Percentiles rank a stretch among this genome's conserved stretches.
Evolutionary conservation across 108 stramenopile genomes (phyloP).

Genomic region (Parietichytrium sp.): DNA sequence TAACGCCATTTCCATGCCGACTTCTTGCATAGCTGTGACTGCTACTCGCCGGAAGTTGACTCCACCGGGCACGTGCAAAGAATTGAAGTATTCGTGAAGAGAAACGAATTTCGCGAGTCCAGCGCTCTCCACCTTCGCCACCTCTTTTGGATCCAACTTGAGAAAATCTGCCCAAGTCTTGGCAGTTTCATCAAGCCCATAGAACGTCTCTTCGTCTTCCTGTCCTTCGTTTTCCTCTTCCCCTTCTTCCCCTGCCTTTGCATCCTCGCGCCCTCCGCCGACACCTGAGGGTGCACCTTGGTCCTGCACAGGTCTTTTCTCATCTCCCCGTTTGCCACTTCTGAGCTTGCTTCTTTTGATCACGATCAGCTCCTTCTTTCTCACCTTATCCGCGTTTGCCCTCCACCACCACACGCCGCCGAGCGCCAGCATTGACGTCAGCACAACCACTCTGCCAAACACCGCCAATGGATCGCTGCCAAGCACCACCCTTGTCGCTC

Average conservation of each 20-base stretch:
- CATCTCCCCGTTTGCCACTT: too few species aligned
- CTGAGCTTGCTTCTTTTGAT: background rate
- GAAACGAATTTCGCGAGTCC: background rate
- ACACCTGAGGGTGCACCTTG: background rate
- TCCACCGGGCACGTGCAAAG: constrained; percentile 9
- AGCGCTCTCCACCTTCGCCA: background rate
- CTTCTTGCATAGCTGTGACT: background rate
- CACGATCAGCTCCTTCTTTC: background rate
- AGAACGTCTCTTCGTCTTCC: background rate
- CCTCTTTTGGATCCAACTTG: background rate
- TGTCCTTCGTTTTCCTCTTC: background rate
- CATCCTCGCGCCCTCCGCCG: background rate
- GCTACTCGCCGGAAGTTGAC: constrained; percentile 1
- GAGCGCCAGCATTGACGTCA: too few species aligned
- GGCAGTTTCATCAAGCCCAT: background rate
- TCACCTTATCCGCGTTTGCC: background rate
- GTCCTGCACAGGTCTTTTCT: too few species aligned
- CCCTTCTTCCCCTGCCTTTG: background rate
- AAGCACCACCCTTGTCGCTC: background rate
- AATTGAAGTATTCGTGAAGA: background rate
- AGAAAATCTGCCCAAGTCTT: constrained; percentile 14
- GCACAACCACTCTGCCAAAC: background rate
- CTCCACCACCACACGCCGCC: too few species aligned
- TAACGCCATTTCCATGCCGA: background rate
- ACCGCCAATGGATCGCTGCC: background rate